phyloP scores from a whole-genome alignment of 2,329 filamentous ascomycete species.

The Cryphonectria nitschkei region DNA sequence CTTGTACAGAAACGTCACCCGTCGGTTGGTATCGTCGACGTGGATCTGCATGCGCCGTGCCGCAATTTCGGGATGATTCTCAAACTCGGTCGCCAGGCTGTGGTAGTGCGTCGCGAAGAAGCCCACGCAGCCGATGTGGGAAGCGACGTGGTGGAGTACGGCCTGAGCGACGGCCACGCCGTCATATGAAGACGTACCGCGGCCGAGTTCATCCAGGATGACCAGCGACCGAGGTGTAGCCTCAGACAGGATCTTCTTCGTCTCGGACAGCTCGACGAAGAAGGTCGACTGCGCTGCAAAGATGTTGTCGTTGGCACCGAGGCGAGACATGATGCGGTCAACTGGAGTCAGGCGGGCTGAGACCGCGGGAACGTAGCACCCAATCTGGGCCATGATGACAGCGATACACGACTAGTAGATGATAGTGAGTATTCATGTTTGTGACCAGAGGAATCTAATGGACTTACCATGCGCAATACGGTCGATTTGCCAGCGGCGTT shows the following conservation, averaged over 20 bases:
- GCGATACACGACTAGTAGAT: conserved; percentile 78
- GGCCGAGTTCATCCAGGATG: conserved; percentile 93
- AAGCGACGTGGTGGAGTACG: conserved; percentile 93
- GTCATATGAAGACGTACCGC: conserved; percentile 93
- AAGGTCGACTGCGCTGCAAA: conserved; percentile 98
- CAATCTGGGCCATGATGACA: conserved; percentile 96
- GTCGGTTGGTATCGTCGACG: conserved; percentile 80
- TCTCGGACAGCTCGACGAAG: conserved; percentile 96
- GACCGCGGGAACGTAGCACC: conserved; percentile 85
- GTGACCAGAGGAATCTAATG: neutral
- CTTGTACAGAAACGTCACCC: conserved; percentile 96
- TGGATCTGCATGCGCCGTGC: conserved; percentile 92
- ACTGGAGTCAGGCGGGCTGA: conserved; percentile 85
- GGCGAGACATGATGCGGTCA: conserved; percentile 97
- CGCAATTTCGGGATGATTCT: conserved; percentile 82
- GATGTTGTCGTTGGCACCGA: conserved; percentile 98
- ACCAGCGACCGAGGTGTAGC: conserved; percentile 93
- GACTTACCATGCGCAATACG: conserved; percentile 83
- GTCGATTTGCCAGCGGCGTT: conserved; percentile 98
- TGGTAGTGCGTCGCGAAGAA: conserved; percentile 99
- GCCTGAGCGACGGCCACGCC: conserved; percentile 96
- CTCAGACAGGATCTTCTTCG: conserved; percentile 95
- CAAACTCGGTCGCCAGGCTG: conserved; percentile 88
- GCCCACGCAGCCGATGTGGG: conserved; percentile 88
- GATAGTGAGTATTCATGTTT: conserved; percentile 33